Conservation (phyloP, 2,329 filamentous ascomycete species). For the Stachybotrys chlorohalonatus region DNA sequence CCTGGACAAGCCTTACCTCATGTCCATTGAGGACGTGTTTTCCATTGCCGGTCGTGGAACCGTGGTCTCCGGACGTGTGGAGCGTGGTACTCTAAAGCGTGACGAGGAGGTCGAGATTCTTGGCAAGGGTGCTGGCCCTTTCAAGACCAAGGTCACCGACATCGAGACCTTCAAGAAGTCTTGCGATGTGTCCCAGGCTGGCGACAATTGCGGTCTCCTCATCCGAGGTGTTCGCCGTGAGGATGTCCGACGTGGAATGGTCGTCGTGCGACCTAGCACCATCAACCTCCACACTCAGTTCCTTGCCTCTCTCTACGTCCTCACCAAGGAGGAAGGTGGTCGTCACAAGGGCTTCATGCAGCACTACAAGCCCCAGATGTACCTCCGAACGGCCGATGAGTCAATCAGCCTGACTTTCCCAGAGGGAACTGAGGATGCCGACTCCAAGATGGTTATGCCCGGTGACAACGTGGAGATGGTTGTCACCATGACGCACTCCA, state of each 20-base stretch:
- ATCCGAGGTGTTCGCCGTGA: constrained; percentile 94
- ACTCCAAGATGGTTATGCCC: constrained; percentile 83
- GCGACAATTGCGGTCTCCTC: constrained; percentile 96
- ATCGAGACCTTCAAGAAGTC: constrained; percentile 99
- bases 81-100: constrained; percentile 89
- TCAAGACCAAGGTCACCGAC: constrained; percentile 99
- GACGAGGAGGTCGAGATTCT: constrained; percentile 92
- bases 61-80: constrained; percentile 92
- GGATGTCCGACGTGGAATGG: constrained; percentile 92
- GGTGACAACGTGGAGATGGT: constrained; percentile 99
- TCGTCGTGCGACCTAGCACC: constrained; percentile 73
- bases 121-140: constrained; percentile 69
- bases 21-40: constrained; percentile 94
- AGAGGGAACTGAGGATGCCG: constrained; percentile 65
- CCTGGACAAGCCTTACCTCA: constrained; percentile 96
- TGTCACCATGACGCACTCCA: constrained; percentile 72
- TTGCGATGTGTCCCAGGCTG: constrained; percentile 89
- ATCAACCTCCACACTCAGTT: constrained; percentile 87
- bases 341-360: constrained; percentile 90
- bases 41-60: constrained; percentile 91
- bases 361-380: constrained; percentile 97
- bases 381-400: constrained; percentile 85
- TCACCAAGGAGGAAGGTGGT: constrained; percentile 96
- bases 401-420: constrained; percentile 75
- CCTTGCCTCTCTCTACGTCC: constrained; percentile 90